Evolutionary conservation across 768 basidiomycete genomes (phyloP).

Genomic region (Fomitopsis pulvina): DNA sequence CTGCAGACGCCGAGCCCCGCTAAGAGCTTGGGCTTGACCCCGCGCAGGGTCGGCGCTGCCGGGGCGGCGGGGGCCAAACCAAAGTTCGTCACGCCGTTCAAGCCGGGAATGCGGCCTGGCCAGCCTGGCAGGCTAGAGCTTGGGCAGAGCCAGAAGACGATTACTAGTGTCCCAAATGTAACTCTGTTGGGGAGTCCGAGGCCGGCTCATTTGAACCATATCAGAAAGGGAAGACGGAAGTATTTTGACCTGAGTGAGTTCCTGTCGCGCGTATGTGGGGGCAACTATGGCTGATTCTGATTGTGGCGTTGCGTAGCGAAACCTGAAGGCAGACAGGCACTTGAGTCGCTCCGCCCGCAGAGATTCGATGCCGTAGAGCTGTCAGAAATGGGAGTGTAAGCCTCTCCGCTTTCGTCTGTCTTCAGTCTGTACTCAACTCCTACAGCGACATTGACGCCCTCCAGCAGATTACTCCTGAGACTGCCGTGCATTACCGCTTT

Average conservation of each 20-base stretch:
- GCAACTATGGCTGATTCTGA: constrained; percentile 1
- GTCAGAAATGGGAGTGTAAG: constrained; percentile 20
- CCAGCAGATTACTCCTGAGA: constrained; percentile 44
- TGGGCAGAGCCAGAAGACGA: constrained; percentile 5
- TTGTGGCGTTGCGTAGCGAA: constrained; percentile 2
- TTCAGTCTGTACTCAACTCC: background rate
- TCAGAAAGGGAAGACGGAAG: constrained; percentile 16
- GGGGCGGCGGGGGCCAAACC: constrained; percentile 8
- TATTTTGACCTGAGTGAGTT: constrained; percentile 18
- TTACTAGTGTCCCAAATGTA: background rate
- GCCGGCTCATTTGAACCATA: background rate
- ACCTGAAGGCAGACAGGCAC: constrained; percentile 9
- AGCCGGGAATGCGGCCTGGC: constrained; percentile 23
- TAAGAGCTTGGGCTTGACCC: constrained; percentile 22
- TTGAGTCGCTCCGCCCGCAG: constrained; percentile 16
- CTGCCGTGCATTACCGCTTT: constrained; percentile 58
- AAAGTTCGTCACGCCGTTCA: constrained; percentile 26
- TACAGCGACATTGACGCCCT: constrained; percentile 46
- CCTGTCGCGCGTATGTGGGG: too few species aligned
- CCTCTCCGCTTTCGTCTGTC: background rate
- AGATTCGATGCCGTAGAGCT: constrained; percentile 15
- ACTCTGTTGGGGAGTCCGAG: background rate
- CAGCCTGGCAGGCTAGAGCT: constrained; percentile 19
- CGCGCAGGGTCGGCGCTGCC: constrained; percentile 11
- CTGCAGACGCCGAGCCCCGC: constrained; percentile 1